phyloP scores from a whole-genome alignment of 805 yeast species.

The Saturnispora gosingensis region DNA sequence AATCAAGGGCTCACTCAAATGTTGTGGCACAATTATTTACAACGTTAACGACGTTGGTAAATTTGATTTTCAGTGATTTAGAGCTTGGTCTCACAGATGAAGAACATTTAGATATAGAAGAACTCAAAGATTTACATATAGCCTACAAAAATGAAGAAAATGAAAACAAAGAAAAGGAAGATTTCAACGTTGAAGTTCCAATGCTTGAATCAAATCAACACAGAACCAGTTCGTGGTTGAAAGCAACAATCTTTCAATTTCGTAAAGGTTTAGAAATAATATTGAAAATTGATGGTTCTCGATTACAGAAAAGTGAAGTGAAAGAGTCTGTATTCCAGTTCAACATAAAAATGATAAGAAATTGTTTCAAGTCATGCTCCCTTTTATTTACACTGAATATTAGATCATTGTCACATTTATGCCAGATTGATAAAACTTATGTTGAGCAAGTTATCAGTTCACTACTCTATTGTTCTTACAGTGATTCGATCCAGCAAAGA shows the following conservation, averaged over 20 bases:
- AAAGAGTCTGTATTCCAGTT: slow-evolving; percentile 25
- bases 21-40: slow-evolving; percentile 27
- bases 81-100: slow-evolving; percentile 23
- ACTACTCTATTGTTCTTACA: slow-evolving; percentile 12
- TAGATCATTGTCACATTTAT: slow-evolving; percentile 21
- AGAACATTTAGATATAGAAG: slow-evolving; percentile 10
- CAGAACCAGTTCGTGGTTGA: slow-evolving; percentile 47
- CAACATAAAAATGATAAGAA: slow-evolving; percentile 23
- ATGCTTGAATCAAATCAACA: slow-evolving; percentile 12
- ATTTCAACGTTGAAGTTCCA: not conserved
- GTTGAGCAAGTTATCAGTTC: slow-evolving; percentile 11
- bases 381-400: slow-evolving; percentile 29
- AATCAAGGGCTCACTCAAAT: slow-evolving; percentile 29
- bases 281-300: slow-evolving; percentile 13
- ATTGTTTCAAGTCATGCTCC: slow-evolving; percentile 30
- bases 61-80: slow-evolving; percentile 34
- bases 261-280: slow-evolving; percentile 35
- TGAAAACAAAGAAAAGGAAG: slow-evolving; percentile 9
- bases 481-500: slow-evolving; percentile 7
- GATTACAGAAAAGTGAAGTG: slow-evolving; percentile 26
- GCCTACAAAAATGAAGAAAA: not conserved
- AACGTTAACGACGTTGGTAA: slow-evolving; percentile 25
- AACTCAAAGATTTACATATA: slow-evolving; percentile 8
- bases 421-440: slow-evolving; percentile 13
- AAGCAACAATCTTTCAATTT: slow-evolving; percentile 42